Conservation (phyloP, 2,329 filamentous ascomycete species). For the Penicillium sp. region DNA sequence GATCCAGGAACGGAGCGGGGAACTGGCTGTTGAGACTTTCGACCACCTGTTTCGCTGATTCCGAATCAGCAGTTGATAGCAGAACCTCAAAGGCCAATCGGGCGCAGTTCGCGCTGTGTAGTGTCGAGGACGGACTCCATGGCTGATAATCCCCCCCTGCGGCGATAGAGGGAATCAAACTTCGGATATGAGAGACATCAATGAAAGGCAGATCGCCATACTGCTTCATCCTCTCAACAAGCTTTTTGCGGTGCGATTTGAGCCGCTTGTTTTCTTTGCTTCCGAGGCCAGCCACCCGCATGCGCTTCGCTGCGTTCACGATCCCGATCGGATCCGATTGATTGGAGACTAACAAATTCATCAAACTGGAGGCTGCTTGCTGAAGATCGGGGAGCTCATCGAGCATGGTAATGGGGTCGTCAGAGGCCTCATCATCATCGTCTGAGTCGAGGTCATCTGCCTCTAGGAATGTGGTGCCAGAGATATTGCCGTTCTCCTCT, state of each 20-base stretch:
- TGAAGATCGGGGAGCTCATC: slow-evolving; percentile 43
- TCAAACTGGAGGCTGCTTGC: slow-evolving; percentile 31
- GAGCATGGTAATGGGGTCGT: slow-evolving; percentile 39
- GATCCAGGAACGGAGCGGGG: slow-evolving; percentile 36
- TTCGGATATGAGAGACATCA: slow-evolving; percentile 29
- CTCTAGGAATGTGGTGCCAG: slow-evolving; percentile 33
- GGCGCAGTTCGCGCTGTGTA: slow-evolving; percentile 47
- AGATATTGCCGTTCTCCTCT: slow-evolving; percentile 34
- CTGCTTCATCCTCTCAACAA: slow-evolving; percentile 25
- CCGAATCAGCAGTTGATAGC: slow-evolving; percentile 26
- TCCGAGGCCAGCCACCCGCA: slow-evolving; percentile 31
- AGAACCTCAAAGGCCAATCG: slow-evolving; percentile 43
- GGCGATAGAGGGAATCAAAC: slow-evolving; percentile 29
- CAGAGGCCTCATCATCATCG: slow-evolving; percentile 22
- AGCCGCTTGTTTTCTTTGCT: slow-evolving; percentile 33
- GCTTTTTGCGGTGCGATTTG: slow-evolving; percentile 20
- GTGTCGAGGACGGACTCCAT: slow-evolving; percentile 39
- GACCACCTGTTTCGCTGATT: slow-evolving; percentile 22
- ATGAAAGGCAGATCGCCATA: slow-evolving; percentile 40
- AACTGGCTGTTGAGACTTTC: slow-evolving; percentile 35
- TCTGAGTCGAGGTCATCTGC: slow-evolving; percentile 13
- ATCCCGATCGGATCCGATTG: slow-evolving; percentile 28
- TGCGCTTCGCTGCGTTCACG: slow-evolving; percentile 28
- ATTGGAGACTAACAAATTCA: slow-evolving; percentile 38
- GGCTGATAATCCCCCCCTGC: slow-evolving; percentile 15